Evolutionary conservation across 805 yeast genomes (phyloP), one percentile per base, ranked within the genome.

Genomic region (Hanseniaspora hatyaiensis): DNA sequence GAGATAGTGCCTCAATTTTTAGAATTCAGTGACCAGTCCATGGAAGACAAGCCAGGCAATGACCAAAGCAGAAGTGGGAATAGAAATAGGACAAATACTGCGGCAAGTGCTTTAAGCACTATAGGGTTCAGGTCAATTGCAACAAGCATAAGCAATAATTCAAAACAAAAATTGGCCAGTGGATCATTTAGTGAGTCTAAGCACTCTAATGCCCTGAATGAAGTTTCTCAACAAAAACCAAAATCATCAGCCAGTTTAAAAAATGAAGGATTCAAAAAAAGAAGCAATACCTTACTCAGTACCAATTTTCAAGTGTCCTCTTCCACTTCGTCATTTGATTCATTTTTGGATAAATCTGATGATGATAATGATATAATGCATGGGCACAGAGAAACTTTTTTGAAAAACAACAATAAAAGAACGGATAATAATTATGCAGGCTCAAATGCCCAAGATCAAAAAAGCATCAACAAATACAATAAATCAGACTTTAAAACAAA

Each of bases 111-210:
- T 31, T 47, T 59, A 45, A 57, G 61, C 1, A 57, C 53, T 30
- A 58, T 59, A 24, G 62, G 63, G 3, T 59, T 59, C 31, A 61
- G 57, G 38, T 58, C 62, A 2, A 58, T 59, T 19, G 36, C 28
- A 13, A 43, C 38, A 12, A 20, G 39, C 15, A 8, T 29, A 20
- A 15, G 29, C 2, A 36, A 23, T n/a, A 4, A 23, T 8, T 15
- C 26, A 40, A 20, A 23, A 15, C 45, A 32, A 5, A 31, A 20
- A 13, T 15, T 31, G 15, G 26, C 30, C n/a, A n/a, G n/a, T n/a
- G n/a, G n/a, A n/a, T n/a, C n/a, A n/a, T n/a, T n/a, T n/a, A n/a
- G n/a, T n/a, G n/a, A n/a, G n/a, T n/a, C n/a, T n/a, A n/a, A n/a
- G n/a, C n/a, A n/a, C n/a, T n/a, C n/a, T n/a, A n/a, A n/a, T n/a